Conservation (phyloP, 805 yeast genomes). For the Candida maesae region DNA sequence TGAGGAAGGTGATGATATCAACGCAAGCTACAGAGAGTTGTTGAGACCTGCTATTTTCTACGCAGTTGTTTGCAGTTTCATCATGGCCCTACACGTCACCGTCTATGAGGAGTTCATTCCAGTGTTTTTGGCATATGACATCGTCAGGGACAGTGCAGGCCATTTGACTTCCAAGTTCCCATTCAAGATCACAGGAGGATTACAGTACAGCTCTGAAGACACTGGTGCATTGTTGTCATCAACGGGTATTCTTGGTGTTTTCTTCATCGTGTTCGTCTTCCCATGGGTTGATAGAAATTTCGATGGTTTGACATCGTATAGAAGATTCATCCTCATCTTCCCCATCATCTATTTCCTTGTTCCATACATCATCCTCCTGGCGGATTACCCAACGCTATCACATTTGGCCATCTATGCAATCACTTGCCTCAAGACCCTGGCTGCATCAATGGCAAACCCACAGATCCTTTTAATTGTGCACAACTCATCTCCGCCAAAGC, state of each 20-base stretch:
- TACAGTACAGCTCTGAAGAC: conserved; percentile 42
- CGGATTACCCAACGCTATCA: conserved; percentile 19
- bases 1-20: conserved; percentile 28
- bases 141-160: conserved; percentile 25
- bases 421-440: conserved; percentile 35
- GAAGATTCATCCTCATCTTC: conserved; percentile 36
- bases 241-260: conserved; percentile 51
- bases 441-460: conserved; percentile 48
- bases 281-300: conserved; percentile 48
- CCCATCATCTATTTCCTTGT: conserved; percentile 42
- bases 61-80: conserved; percentile 36
- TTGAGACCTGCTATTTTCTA: conserved; percentile 31
- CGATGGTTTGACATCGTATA: conserved; percentile 42
- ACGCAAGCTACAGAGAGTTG: conserved; percentile 23
- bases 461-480: conserved; percentile 51
- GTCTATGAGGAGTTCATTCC: conserved; percentile 56
- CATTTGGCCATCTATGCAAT: conserved; percentile 22
- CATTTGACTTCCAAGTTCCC: conserved; percentile 40
- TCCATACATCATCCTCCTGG: conserved; percentile 46
- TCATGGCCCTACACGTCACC: conserved; percentile 43
- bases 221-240: conserved; percentile 50
- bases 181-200: conserved; percentile 46
- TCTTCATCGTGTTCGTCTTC: conserved; percentile 45
- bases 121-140: conserved; percentile 43
- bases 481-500: conserved; percentile 47